phyloP scores from a whole-genome alignment of 192 early-diverging fungal genomes.

The Haplosporangium gracile region DNA sequence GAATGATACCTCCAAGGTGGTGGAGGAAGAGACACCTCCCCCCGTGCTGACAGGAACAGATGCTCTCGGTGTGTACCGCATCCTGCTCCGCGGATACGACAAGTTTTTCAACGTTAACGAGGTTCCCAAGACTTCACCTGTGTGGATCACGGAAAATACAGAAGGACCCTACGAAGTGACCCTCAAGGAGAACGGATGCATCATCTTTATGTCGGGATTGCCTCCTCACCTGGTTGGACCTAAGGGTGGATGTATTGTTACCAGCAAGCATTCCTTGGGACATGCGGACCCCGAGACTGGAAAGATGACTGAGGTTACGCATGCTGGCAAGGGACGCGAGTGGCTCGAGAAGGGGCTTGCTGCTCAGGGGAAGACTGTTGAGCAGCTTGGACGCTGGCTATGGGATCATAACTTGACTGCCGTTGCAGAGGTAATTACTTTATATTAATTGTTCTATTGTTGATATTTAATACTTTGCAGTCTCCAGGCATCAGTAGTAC shows the following conservation, averaged over 20 bases:
- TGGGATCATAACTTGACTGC: conserved; percentile 81
- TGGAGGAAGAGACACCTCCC: background rate
- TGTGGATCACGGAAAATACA: conserved; percentile 71
- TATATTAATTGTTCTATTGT: background rate
- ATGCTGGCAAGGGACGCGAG: conserved; percentile 74
- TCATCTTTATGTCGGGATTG: conserved; percentile 82
- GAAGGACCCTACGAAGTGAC: conserved; percentile 91
- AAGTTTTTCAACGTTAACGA: conserved; percentile 96
- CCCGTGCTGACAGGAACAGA: conserved; percentile 2
- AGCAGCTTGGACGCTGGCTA: conserved; percentile 83
- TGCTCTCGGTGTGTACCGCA: conserved; percentile 58
- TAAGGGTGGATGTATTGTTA: conserved; percentile 77
- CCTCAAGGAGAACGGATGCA: conserved; percentile 97
- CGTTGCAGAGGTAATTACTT: conserved; percentile 77
- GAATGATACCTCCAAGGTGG: background rate
- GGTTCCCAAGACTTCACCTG: conserved; percentile 68
- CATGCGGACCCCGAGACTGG: conserved; percentile 1
- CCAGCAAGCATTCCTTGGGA: conserved; percentile 87
- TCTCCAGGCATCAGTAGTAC: background rate
- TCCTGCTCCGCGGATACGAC: conserved; percentile 93
- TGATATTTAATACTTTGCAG: background rate
- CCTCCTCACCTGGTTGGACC: conserved; percentile 63
- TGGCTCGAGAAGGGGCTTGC: conserved; percentile 82
- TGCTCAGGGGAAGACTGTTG: conserved; percentile 62
- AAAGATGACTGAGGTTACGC: conserved; percentile 48